Evolutionary conservation across 257 asterid genomes (phyloP).

Genomic region (Nicotiana otophora): DNA sequence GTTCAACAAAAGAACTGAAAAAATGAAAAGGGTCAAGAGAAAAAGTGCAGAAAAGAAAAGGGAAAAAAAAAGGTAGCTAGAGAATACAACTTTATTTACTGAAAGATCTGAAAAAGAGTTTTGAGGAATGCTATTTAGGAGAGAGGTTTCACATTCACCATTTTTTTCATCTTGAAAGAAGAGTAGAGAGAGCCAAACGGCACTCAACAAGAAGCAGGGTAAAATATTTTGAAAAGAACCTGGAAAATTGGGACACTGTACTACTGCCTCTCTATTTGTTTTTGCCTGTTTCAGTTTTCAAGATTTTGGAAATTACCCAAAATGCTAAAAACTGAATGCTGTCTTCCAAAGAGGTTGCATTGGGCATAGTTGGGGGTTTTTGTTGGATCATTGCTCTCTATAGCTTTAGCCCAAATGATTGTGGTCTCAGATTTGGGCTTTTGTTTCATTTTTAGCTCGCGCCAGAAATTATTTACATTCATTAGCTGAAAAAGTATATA

Average conservation of each 20-base stretch:
- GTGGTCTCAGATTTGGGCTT: no score
- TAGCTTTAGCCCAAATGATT: no score
- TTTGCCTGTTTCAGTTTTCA: constrained; percentile 3
- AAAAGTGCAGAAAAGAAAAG: neutral
- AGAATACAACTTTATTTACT: neutral
- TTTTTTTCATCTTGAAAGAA: neutral
- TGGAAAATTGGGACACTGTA: neutral
- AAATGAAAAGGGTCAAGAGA: neutral
- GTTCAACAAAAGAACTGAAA: constrained; percentile 1
- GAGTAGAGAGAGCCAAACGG: neutral
- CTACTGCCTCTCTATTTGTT: neutral
- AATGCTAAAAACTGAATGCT: neutral
- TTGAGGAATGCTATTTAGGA: neutral
- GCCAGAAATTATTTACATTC: no score
- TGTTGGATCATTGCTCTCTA: no score
- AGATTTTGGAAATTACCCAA: neutral
- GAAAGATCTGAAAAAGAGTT: neutral
- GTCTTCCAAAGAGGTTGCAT: neutral
- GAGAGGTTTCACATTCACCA: neutral
- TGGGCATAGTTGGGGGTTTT: neutral
- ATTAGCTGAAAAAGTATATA: no score
- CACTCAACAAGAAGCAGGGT: neutral
- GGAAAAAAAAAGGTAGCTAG: neutral
- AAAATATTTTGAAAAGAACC: neutral
- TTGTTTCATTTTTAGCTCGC: no score